phyloP scores from a whole-genome alignment of 2,329 filamentous ascomycete species.

The Colletotrichum kahawae region DNA sequence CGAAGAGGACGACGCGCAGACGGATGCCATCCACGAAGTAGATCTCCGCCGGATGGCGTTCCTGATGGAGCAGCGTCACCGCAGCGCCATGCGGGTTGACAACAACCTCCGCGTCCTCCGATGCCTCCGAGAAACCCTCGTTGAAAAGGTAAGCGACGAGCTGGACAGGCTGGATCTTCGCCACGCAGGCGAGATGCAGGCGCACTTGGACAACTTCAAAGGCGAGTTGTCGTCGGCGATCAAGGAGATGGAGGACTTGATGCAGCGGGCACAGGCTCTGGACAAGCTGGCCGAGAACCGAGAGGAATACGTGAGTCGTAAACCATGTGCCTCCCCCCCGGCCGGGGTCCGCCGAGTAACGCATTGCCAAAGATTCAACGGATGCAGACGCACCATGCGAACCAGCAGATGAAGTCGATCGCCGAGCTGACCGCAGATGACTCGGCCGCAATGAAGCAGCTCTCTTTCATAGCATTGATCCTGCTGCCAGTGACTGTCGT shows the following conservation, averaged over 20 bases:
- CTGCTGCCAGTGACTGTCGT: slow-evolving; percentile 13
- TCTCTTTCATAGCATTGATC: slow-evolving; percentile 10
- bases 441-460: slow-evolving; percentile 13
- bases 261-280: neutral
- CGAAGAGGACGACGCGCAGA: neutral
- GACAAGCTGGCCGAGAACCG: slow-evolving; percentile 7
- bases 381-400: slow-evolving; percentile 12
- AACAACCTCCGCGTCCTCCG: slow-evolving; percentile 6
- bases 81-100: neutral
- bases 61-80: slow-evolving; percentile 2
- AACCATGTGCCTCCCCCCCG: neutral
- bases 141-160: neutral
- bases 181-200: neutral
- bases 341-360: neutral
- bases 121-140: neutral
- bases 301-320: slow-evolving; percentile 10
- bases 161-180: neutral
- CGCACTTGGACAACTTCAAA: neutral
- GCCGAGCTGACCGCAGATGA: slow-evolving; percentile 10
- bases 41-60: slow-evolving; percentile 9
- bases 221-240: neutral
- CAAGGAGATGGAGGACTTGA: slow-evolving; percentile 5
- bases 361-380: slow-evolving; percentile 5
- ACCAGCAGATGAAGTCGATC: slow-evolving; percentile 6
- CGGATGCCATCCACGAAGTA: neutral